Percentiles rank a stretch among this genome's conserved stretches.
Evolutionary conservation across 2,329 filamentous ascomycete species (phyloP).

Genomic region (Aspergillus unguis): DNA sequence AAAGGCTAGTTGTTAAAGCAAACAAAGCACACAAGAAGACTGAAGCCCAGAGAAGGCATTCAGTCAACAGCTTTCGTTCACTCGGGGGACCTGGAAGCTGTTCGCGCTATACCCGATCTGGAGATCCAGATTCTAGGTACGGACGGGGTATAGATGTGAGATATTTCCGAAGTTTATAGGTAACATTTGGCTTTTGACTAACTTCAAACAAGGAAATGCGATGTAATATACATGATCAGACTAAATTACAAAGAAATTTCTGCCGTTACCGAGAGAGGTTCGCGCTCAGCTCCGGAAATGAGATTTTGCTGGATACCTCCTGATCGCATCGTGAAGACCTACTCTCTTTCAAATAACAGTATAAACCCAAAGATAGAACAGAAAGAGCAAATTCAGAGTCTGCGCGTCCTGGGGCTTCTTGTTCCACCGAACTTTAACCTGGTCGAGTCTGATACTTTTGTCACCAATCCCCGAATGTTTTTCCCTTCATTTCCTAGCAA

Average conservation of each 20-base stretch:
- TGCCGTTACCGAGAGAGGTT: too few relatives aligned
- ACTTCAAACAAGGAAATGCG: background rate
- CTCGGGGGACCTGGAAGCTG: conserved; percentile 28
- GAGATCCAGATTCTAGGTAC: conserved; percentile 12
- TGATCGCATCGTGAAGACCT: too few relatives aligned
- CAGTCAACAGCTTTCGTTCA: conserved; percentile 22
- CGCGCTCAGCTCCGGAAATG: too few relatives aligned
- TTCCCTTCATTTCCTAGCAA: conserved; percentile 82
- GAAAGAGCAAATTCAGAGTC: conserved; percentile 50
- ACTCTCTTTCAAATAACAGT: background rate
- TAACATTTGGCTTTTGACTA: background rate
- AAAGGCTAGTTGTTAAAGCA: background rate
- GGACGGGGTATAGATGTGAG: too few relatives aligned
- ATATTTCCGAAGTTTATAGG: too few relatives aligned
- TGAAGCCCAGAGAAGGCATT: conserved; percentile 7
- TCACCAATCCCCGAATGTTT: conserved; percentile 68
- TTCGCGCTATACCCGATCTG: conserved; percentile 31
- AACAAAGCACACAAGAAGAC: conserved; percentile 2
- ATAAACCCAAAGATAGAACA: background rate
- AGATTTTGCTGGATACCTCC: too few relatives aligned
- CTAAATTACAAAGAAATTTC: background rate
- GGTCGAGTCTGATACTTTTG: conserved; percentile 78
- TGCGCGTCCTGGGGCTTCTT: conserved; percentile 77
- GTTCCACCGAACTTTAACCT: conserved; percentile 94
- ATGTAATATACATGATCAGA: conserved; percentile 12